Conservation (phyloP, 2,329 filamentous ascomycete species). For the Magnaporthiopsis rhizophila region DNA sequence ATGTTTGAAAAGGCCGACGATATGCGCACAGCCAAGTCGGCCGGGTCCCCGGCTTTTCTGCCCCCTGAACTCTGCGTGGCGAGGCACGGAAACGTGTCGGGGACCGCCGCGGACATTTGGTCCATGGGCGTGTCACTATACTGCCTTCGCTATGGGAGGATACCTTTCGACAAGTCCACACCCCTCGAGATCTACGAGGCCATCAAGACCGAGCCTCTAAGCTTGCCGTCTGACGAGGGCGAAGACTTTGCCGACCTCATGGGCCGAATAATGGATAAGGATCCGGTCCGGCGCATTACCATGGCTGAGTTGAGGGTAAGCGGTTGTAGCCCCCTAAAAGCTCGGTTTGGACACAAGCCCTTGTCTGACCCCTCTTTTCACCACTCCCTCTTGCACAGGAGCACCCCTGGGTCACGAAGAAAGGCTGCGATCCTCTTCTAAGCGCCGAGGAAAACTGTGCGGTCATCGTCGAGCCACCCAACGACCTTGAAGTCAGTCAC, state of each 20-base stretch:
- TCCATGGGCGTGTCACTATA: constrained; percentile 96
- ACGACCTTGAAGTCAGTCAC: constrained; percentile 80
- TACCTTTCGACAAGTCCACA: constrained; percentile 75
- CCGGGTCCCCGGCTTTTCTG: constrained; percentile 89
- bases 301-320: constrained; percentile 77
- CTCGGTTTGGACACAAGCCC: not conserved
- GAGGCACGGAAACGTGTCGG: constrained; percentile 80
- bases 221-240: constrained; percentile 56
- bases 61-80: constrained; percentile 86
- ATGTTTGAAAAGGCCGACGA: constrained; percentile 84
- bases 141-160: constrained; percentile 78
- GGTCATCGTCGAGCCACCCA: constrained; percentile 72
- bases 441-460: constrained; percentile 80
- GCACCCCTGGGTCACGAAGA: constrained; percentile 87
- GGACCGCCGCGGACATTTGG: constrained; percentile 91
- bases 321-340: constrained; percentile 8
- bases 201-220: constrained; percentile 64
- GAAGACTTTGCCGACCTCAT: constrained; percentile 70
- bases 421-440: constrained; percentile 69
- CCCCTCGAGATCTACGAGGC: constrained; percentile 85
- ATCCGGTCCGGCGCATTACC: constrained; percentile 72
- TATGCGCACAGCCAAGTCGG: constrained; percentile 89
- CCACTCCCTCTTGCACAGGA: constrained; percentile 42
- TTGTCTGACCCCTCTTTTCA: not conserved
- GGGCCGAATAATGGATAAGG: constrained; percentile 67